Percentiles rank a stretch among this genome's conserved stretches.
Evolutionary conservation across 805 yeast species (phyloP).

Genomic region (Yamadazyma philogaea): DNA sequence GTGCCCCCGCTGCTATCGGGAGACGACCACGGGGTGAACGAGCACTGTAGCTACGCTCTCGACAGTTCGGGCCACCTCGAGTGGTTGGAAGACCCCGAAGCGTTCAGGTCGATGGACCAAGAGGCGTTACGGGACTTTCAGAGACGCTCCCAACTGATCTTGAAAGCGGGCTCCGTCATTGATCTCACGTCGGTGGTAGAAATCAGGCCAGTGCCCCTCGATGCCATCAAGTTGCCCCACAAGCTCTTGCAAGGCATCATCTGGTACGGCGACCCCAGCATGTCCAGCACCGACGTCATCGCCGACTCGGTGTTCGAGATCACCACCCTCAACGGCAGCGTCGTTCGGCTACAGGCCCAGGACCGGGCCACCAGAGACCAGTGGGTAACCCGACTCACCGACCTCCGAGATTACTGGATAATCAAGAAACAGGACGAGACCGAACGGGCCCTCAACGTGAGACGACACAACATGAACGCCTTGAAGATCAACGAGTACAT

Average conservation of each 20-base stretch:
- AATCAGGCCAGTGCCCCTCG: slow-evolving; percentile 31
- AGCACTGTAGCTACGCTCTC: slow-evolving; percentile 53
- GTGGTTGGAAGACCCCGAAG: slow-evolving; percentile 53
- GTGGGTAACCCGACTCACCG: slow-evolving; percentile 59
- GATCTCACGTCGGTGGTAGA: slow-evolving; percentile 52
- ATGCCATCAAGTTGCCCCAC: slow-evolving; percentile 22
- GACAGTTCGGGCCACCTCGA: slow-evolving; percentile 49
- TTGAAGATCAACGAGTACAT: slow-evolving; percentile 52
- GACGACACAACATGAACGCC: slow-evolving; percentile 43
- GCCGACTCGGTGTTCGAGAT: slow-evolving; percentile 54
- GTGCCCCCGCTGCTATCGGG: slow-evolving; percentile 53
- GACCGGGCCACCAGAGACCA: slow-evolving; percentile 46
- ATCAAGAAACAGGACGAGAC: slow-evolving; percentile 41
- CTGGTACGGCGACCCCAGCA: slow-evolving; percentile 29
- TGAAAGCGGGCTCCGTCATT: slow-evolving; percentile 58
- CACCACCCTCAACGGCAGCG: slow-evolving; percentile 43
- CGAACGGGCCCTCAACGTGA: slow-evolving; percentile 29
- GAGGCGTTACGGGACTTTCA: slow-evolving; percentile 64
- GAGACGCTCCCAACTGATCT: slow-evolving; percentile 54
- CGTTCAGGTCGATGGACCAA: slow-evolving; percentile 49
- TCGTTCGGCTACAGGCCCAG: slow-evolving; percentile 56
- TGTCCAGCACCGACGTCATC: slow-evolving; percentile 26
- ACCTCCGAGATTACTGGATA: slow-evolving; percentile 59
- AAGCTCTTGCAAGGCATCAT: slow-evolving; percentile 23
- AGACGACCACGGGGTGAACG: slow-evolving; percentile 32